Evolutionary conservation across 345 rosid species (phyloP).

Genomic region (Gossypium turneri): DNA sequence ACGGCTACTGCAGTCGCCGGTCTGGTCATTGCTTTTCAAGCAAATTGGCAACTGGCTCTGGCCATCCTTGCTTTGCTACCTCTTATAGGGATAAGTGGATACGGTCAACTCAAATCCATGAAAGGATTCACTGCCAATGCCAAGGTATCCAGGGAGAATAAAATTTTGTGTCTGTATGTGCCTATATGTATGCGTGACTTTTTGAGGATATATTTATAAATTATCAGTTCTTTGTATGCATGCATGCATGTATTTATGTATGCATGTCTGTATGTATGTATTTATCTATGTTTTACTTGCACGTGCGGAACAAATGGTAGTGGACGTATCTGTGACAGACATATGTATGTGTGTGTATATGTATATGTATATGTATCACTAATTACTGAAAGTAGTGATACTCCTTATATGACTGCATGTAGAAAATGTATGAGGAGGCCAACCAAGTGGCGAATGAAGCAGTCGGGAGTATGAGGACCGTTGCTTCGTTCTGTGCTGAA

Average conservation of each 20-base stretch:
- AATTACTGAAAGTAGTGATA: background rate
- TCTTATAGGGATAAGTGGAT: constrained; percentile 53
- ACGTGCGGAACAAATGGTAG: background rate
- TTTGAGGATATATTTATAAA: background rate
- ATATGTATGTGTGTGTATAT: background rate
- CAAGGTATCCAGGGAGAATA: constrained; percentile 35
- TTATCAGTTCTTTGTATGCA: background rate
- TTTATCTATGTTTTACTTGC: background rate
- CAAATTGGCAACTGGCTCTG: constrained; percentile 65
- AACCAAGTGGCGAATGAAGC: constrained; percentile 86
- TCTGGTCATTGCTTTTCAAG: constrained; percentile 61
- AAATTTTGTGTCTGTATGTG: background rate
- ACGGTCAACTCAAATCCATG: constrained; percentile 54
- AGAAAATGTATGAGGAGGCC: constrained; percentile 87
- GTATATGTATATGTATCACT: background rate
- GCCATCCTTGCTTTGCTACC: constrained; percentile 59
- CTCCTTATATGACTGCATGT: constrained; percentile 11
- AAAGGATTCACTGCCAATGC: constrained; percentile 80
- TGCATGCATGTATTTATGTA: background rate
- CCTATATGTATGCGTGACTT: background rate
- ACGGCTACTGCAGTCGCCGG: constrained; percentile 49
- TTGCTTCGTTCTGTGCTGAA: constrained; percentile 82
- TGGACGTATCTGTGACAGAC: background rate
- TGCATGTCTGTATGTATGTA: background rate
- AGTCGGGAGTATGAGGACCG: constrained; percentile 78